phyloP scores from a whole-genome alignment of 495 filamentous ascomycete species.

The Aspergillus leporis region DNA sequence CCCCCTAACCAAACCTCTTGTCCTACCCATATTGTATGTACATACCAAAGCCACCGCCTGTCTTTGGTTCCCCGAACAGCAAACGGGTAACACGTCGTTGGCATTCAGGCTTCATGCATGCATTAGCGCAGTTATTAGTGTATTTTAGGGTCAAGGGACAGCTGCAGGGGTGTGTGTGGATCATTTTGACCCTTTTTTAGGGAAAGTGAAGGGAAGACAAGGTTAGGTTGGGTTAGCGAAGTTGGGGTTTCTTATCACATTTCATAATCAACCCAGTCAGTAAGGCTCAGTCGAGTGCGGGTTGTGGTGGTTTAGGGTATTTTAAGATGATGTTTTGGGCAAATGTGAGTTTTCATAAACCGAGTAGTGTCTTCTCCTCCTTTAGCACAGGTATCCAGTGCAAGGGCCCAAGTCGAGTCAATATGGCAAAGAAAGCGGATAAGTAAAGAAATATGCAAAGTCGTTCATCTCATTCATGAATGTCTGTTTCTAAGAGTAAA shows the following conservation, averaged over 20 bases:
- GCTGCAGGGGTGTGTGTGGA: background rate
- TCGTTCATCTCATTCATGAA: slow-evolving; percentile 4
- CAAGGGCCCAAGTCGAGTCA: background rate
- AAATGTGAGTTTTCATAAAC: too few relatives aligned
- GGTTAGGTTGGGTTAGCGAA: background rate
- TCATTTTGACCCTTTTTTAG: background rate
- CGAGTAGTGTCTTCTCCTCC: too few relatives aligned
- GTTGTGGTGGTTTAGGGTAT: too few relatives aligned
- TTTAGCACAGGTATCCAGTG: too few relatives aligned
- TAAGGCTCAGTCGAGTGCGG: too few relatives aligned
- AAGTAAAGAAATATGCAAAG: background rate
- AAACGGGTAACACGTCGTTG: background rate
- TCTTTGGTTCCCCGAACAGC: background rate
- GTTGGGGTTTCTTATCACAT: background rate
- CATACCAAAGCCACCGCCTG: too few relatives aligned
- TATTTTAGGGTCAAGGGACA: background rate
- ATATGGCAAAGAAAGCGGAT: background rate
- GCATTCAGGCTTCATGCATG: background rate
- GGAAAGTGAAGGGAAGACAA: background rate
- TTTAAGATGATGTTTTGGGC: too few relatives aligned
- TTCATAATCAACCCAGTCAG: too few relatives aligned
- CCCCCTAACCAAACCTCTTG: too few relatives aligned
- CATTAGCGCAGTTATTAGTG: background rate
- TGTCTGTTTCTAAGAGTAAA: slow-evolving; percentile 4
- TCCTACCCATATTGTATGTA: too few relatives aligned